Evolutionary conservation across 192 early-diverging fungal genomes (phyloP).

Genomic region (Rhizophlyctis rosea): DNA sequence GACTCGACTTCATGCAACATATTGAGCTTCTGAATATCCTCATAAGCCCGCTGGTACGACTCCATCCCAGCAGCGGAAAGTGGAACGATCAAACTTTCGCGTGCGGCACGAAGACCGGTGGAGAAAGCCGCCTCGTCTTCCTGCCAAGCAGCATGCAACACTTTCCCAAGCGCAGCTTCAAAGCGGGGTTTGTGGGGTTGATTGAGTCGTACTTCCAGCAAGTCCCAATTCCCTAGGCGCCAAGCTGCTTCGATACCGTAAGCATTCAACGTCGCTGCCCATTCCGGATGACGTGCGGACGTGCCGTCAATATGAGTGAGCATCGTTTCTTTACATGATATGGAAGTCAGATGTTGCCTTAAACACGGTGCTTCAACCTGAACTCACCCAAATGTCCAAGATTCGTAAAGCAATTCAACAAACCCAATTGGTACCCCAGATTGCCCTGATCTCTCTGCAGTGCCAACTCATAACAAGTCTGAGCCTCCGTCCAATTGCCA

Average conservation of each 20-base stretch:
- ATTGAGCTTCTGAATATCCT: constrained; percentile 57
- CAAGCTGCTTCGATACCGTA: constrained; percentile 61
- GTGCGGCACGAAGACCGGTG: constrained; percentile 35
- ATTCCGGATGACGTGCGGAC: constrained; percentile 39
- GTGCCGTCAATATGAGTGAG: constrained; percentile 48
- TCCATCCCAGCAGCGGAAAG: constrained; percentile 63
- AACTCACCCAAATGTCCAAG: constrained; percentile 64
- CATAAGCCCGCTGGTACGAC: constrained; percentile 61
- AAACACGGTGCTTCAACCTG: background rate
- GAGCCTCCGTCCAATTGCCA: constrained; percentile 64
- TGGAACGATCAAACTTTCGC: constrained; percentile 44
- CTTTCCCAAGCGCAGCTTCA: constrained; percentile 52
- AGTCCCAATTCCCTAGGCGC: constrained; percentile 60
- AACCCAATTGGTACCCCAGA: constrained; percentile 50
- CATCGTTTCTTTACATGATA: constrained; percentile 43
- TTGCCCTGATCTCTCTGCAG: constrained; percentile 43
- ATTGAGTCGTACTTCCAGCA: constrained; percentile 43
- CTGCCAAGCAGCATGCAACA: constrained; percentile 47
- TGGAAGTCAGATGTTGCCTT: background rate
- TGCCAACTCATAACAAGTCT: constrained; percentile 59
- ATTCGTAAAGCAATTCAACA: constrained; percentile 67
- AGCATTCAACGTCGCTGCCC: constrained; percentile 46
- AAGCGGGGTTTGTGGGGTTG: constrained; percentile 44
- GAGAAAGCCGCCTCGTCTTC: constrained; percentile 30
- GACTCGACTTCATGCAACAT: constrained; percentile 66